Conservation (phyloP, 192 early-diverging fungal species). For the Rhizophagus clarus region DNA sequence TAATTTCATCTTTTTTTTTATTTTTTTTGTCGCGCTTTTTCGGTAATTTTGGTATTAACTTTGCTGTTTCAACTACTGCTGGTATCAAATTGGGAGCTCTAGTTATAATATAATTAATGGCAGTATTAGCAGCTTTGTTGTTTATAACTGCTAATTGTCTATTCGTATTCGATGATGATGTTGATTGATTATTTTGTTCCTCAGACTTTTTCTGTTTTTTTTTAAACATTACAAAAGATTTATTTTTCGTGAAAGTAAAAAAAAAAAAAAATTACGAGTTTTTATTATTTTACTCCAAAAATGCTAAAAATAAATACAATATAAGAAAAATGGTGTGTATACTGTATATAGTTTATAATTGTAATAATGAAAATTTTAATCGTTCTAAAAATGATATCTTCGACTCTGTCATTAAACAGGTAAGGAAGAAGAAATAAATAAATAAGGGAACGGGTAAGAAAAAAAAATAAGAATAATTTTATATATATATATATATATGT, state of each 20-base stretch:
- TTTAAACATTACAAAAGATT: background rate
- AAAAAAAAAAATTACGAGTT: background rate
- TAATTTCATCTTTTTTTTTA: background rate
- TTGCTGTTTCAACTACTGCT: background rate
- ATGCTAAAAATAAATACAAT: background rate
- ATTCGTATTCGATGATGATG: background rate
- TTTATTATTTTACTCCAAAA: too few relatives aligned
- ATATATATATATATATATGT: too few relatives aligned
- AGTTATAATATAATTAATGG: background rate
- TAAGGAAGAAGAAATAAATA: background rate
- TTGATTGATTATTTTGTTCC: background rate
- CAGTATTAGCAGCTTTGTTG: background rate
- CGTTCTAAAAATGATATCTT: background rate
- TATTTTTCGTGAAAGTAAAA: background rate
- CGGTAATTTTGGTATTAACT: background rate
- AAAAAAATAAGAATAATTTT: too few relatives aligned
- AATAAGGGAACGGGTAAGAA: background rate
- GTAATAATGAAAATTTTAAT: background rate
- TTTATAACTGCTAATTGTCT: background rate
- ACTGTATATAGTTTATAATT: background rate
- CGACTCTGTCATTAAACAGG: background rate
- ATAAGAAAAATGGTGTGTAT: background rate
- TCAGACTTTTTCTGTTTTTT: background rate
- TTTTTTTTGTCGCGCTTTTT: background rate
- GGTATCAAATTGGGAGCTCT: slow-evolving; percentile 1